A percentile compares a stretch with the other conserved stretches of the same genome.
Evolutionary conservation across 2,329 filamentous ascomycete genomes (phyloP).

Genomic region (Fusarium circinatum): DNA sequence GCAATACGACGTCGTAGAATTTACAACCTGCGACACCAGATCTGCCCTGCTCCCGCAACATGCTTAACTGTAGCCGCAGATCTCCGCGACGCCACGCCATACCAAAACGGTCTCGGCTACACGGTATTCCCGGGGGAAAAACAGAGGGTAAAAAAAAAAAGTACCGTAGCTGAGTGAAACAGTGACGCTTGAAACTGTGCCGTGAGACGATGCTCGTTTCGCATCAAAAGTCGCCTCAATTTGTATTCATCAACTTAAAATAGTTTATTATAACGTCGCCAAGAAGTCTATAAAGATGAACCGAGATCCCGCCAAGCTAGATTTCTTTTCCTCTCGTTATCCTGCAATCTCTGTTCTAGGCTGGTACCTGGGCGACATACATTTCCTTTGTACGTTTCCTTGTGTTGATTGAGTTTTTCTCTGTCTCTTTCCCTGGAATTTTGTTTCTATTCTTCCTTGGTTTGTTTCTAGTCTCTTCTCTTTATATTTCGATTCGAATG

Average conservation of each 20-base stretch:
- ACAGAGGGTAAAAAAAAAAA: neutral
- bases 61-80: conserved; percentile 8
- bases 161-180: conserved; percentile 11
- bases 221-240: neutral
- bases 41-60: conserved; percentile 9
- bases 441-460: neutral
- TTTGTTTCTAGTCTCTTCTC: neutral
- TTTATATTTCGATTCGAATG: neutral
- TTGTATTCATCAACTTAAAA: conserved; percentile 9
- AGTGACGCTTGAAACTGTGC: conserved; percentile 8
- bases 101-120: neutral
- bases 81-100: neutral
- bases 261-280: conserved; percentile 29
- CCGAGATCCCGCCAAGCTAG: neutral
- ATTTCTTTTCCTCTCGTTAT: neutral
- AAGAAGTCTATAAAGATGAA: neutral
- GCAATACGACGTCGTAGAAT: neutral
- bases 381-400: conserved; percentile 17
- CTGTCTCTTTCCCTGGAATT: neutral
- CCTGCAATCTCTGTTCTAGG: conserved; percentile 24
- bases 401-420: neutral
- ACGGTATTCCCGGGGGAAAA: neutral
- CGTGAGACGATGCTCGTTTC: conserved; percentile 12
- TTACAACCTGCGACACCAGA: neutral
- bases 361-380: conserved; percentile 25